Conservation (phyloP, 768 basidiomycete species). For the Serendipita sp. region DNA sequence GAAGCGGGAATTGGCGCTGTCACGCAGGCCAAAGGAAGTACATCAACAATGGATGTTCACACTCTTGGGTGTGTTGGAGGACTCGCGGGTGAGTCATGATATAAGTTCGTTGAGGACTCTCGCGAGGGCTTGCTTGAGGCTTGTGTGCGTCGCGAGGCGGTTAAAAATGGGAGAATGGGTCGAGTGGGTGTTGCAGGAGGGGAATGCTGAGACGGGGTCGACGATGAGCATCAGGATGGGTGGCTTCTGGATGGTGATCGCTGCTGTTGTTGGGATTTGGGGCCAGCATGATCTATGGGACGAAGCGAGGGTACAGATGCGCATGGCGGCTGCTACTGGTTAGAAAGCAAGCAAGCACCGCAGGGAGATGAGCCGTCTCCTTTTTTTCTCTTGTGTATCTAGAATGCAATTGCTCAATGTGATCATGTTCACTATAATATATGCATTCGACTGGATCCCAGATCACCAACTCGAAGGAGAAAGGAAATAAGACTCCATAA, state of each 20-base stretch:
- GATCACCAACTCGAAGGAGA: too few species aligned
- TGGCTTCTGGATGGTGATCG: constrained; percentile 62
- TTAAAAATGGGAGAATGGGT: constrained; percentile 12
- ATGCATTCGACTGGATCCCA: too few species aligned
- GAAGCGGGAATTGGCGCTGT: neutral
- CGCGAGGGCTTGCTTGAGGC: constrained; percentile 47
- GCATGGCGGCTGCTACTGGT: neutral
- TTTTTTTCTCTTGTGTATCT: too few species aligned
- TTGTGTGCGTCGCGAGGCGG: constrained; percentile 26
- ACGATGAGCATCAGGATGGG: constrained; percentile 20
- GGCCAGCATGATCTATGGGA: constrained; percentile 67
- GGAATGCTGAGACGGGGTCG: neutral
- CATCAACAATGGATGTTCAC: constrained; percentile 70
- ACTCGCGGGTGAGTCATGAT: constrained; percentile 55
- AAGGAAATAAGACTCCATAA: too few species aligned
- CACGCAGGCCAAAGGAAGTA: neutral
- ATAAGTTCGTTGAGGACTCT: constrained; percentile 61
- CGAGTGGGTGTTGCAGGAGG: neutral
- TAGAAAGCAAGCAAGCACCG: too few species aligned
- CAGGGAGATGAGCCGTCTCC: too few species aligned
- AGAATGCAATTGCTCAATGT: too few species aligned
- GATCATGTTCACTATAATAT: too few species aligned
- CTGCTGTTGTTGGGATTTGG: constrained; percentile 52
- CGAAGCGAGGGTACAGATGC: constrained; percentile 32
- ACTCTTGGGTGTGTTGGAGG: constrained; percentile 53